These are phyloP conservation scores for Starmerella riodocensis DNA, from an alignment of 805 yeast species.

Conservation along the genomic window DNA sequence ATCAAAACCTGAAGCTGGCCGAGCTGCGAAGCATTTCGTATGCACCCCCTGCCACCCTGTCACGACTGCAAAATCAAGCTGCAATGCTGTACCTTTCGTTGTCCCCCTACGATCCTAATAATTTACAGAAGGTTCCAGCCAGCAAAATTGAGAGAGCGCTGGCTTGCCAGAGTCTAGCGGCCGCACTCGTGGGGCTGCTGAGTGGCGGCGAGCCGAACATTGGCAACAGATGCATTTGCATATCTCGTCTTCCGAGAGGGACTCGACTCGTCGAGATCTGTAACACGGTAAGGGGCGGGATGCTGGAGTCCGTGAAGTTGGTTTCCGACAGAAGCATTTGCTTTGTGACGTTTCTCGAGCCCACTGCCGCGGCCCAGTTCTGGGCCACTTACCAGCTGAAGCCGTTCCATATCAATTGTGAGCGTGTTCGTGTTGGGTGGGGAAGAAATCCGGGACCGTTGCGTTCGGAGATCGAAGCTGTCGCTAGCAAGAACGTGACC, in stretches of 20 bases:
- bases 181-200: conserved; percentile 90
- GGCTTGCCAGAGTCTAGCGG: conserved; percentile 90
- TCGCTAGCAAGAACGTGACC: conserved; percentile 87
- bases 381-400: conserved; percentile 87
- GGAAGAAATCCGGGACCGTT: conserved; percentile 93
- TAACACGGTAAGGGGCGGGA: conserved; percentile 91
- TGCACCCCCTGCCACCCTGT: conserved; percentile 79
- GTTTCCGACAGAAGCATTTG: conserved; percentile 80
- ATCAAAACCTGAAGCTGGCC: conserved; percentile 56
- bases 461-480: conserved; percentile 71
- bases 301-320: conserved; percentile 69
- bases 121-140: not conserved
- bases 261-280: conserved; percentile 86
- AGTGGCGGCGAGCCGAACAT: conserved; percentile 87
- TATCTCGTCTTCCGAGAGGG: conserved; percentile 81
- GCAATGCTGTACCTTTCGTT: conserved; percentile 90
- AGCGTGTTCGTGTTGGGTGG: conserved; percentile 91
- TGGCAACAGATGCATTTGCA: conserved; percentile 85
- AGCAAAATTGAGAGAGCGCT: conserved; percentile 27
- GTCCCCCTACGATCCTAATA: conserved; percentile 61
- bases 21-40: conserved; percentile 33
- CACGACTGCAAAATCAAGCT: conserved; percentile 90
- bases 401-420: conserved; percentile 72
- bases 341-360: conserved; percentile 89
- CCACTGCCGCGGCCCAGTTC: conserved; percentile 94